Percentiles rank a stretch among this genome's conserved stretches.
Conservation (phyloP, 176 grass and related monocot genomes). For the Hsuehochloa calcarea region DNA sequence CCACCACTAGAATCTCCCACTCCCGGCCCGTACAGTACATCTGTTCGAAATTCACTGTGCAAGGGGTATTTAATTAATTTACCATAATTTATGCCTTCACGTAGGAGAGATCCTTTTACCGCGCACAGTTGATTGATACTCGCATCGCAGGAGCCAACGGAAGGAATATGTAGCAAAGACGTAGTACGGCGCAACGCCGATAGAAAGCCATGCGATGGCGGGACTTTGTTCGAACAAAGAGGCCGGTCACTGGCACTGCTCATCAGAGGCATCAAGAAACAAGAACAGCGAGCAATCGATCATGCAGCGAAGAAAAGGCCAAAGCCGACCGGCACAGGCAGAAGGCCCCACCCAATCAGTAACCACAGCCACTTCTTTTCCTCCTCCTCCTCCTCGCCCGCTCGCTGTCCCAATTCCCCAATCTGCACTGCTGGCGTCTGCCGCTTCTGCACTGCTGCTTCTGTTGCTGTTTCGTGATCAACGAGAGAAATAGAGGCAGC, state of each 20-base stretch:
- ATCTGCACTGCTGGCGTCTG: constrained; percentile 26
- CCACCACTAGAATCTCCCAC: too few relatives aligned
- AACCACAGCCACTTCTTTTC: neutral
- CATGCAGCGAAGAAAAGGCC: neutral
- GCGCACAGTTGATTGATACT: too few relatives aligned
- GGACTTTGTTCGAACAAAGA: constrained; percentile 42
- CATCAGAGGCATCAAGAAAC: neutral
- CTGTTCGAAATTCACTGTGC: too few relatives aligned
- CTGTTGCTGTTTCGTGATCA: neutral
- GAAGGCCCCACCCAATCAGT: neutral
- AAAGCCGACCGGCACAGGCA: neutral
- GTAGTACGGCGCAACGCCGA: neutral
- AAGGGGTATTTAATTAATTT: too few relatives aligned
- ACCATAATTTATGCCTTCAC: too few relatives aligned
- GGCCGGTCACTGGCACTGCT: neutral
- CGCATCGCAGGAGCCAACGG: too few relatives aligned
- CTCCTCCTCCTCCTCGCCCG: neutral
- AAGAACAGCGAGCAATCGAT: neutral
- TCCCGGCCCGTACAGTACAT: too few relatives aligned
- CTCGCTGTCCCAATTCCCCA: constrained; percentile 12
- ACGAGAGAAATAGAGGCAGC: neutral
- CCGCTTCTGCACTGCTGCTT: neutral
- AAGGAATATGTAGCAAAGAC: too few relatives aligned
- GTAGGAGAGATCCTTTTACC: too few relatives aligned
- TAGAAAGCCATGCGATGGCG: constrained; percentile 26